Conservation (phyloP, 2,329 filamentous ascomycete species). For the Epichloe festucae region DNA sequence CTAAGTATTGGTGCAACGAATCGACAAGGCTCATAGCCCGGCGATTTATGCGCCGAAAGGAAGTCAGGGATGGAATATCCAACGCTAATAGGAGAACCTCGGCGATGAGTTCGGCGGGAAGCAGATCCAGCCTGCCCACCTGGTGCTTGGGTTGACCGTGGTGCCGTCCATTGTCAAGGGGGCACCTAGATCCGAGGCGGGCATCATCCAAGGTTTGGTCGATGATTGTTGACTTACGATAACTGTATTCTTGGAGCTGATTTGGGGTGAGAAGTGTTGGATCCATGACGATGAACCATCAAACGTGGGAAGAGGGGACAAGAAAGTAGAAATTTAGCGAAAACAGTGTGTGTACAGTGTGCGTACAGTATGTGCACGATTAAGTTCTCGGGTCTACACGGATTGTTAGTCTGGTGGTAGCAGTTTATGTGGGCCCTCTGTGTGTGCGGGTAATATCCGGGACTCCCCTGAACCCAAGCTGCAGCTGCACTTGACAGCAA, state of each 20-base stretch:
- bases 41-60: constrained; percentile 22
- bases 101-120: constrained; percentile 19
- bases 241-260: neutral
- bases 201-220: constrained; percentile 9
- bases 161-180: constrained; percentile 16
- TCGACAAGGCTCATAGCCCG: constrained; percentile 23
- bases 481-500: too few relatives aligned
- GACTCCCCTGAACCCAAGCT: too few relatives aligned
- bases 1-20: constrained; percentile 21
- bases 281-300: neutral
- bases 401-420: too few relatives aligned
- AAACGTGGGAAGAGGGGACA: too few relatives aligned
- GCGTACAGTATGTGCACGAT: too few relatives aligned
- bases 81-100: constrained; percentile 13
- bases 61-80: constrained; percentile 22
- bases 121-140: constrained; percentile 15
- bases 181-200: constrained; percentile 9
- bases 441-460: too few relatives aligned
- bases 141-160: constrained; percentile 3
- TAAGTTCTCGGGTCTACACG: too few relatives aligned
- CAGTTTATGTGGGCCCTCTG: too few relatives aligned
- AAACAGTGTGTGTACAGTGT: too few relatives aligned
- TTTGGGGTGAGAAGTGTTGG: neutral
- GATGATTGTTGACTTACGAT: neutral
- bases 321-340: too few relatives aligned